phyloP scores from a whole-genome alignment of 257 asterid species.

The Ballota nigra region DNA sequence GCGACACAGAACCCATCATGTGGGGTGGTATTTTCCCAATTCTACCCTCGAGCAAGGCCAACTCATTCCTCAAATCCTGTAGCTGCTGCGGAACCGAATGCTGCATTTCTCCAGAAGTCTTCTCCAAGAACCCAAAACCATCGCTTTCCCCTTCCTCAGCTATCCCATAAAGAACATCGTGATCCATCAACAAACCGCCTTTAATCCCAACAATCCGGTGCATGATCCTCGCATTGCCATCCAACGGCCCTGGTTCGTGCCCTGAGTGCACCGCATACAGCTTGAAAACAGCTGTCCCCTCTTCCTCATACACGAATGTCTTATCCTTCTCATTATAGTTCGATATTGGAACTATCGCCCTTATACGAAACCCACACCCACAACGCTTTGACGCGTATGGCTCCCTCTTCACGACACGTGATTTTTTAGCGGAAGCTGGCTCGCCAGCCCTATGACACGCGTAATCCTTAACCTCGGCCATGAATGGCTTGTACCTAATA shows the following conservation, averaged over 20 bases:
- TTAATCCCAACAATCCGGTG: constrained; percentile 82
- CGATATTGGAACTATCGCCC: constrained; percentile 87
- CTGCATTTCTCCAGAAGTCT: constrained; percentile 53
- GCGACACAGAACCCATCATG: constrained; percentile 57
- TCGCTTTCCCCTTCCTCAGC: constrained; percentile 72
- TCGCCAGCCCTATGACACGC: constrained; percentile 92
- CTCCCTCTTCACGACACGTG: constrained; percentile 66
- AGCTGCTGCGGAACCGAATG: constrained; percentile 61
- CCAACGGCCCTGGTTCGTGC: constrained; percentile 88
- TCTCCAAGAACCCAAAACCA: constrained; percentile 53
- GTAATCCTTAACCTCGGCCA: constrained; percentile 96
- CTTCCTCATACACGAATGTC: constrained; percentile 85
- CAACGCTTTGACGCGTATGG: constrained; percentile 83
- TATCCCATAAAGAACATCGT: constrained; percentile 58
- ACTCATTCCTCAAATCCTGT: constrained; percentile 70
- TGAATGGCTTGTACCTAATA: constrained; percentile 85
- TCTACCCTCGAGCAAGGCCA: constrained; percentile 69
- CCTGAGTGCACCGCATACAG: constrained; percentile 84
- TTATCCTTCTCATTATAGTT: constrained; percentile 84
- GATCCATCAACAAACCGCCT: constrained; percentile 76
- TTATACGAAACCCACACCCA: constrained; percentile 82
- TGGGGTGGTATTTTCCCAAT: constrained; percentile 55
- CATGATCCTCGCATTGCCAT: constrained; percentile 90
- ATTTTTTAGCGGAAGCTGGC: constrained; percentile 73
- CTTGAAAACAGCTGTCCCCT: constrained; percentile 90